A percentile compares a stretch with the other conserved stretches of the same genome.
These are phyloP conservation scores for Epichloe gansuensis DNA, from an alignment of 2,329 filamentous ascomycete species.

Conservation along the genomic window DNA sequence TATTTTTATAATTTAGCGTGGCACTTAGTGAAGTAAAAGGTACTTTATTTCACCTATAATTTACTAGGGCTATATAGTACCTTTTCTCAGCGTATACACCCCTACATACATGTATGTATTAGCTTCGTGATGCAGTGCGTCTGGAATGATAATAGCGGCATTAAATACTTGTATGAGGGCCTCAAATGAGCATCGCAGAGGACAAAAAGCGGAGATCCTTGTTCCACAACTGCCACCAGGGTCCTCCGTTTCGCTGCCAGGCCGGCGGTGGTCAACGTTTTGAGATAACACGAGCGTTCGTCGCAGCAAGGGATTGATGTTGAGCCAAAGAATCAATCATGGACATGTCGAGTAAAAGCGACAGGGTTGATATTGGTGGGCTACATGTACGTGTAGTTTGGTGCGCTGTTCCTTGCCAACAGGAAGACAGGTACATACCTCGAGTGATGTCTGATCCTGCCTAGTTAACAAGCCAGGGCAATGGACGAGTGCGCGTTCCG, in stretches of 20 bases:
- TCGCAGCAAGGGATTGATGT: neutral
- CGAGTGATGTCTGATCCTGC: neutral
- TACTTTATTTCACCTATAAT: too few species aligned
- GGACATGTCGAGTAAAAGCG: neutral
- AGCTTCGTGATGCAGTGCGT: too few species aligned
- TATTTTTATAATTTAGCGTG: too few species aligned
- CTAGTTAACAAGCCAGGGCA: neutral
- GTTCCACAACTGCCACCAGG: slow-evolving; percentile 3
- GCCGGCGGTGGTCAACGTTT: neutral
- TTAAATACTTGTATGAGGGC: too few species aligned
- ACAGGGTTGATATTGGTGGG: neutral
- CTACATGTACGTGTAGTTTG: neutral
- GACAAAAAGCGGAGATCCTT: slow-evolving; percentile 2
- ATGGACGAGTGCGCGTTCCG: neutral
- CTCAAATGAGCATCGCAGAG: neutral
- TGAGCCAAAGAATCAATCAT: neutral
- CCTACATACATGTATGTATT: too few species aligned
- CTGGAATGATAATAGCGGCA: too few species aligned
- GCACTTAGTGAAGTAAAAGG: too few species aligned
- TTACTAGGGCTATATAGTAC: too few species aligned
- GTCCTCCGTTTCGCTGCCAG: slow-evolving; percentile 3
- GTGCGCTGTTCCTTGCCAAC: neutral
- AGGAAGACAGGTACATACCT: neutral
- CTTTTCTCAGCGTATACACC: too few species aligned
- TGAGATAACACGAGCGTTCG: neutral